Conservation (phyloP, 2,329 filamentous ascomycete species). For the Zasmidium citrigriseum region DNA sequence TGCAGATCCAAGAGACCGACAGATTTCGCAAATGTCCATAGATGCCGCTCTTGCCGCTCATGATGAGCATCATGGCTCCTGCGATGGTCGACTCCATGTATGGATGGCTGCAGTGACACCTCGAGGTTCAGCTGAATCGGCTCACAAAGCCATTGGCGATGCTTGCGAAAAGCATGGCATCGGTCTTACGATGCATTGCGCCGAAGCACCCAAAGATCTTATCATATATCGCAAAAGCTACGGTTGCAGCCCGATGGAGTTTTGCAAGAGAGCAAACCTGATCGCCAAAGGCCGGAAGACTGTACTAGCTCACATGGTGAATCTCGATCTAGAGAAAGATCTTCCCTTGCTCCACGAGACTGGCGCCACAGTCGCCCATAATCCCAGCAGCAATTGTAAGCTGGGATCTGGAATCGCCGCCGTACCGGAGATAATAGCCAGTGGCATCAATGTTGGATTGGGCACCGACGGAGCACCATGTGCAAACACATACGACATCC, state of each 20-base stretch:
- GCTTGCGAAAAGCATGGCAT: conserved; percentile 35
- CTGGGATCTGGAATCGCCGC: conserved; percentile 53
- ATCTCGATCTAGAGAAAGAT: conserved; percentile 47
- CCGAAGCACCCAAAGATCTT: conserved; percentile 31
- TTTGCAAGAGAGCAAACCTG: conserved; percentile 32
- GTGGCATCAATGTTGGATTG: conserved; percentile 49
- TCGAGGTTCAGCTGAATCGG: background rate
- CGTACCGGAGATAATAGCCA: conserved; percentile 46
- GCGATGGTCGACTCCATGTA: background rate
- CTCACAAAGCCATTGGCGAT: background rate
- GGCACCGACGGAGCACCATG: conserved; percentile 58
- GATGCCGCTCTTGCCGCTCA: conserved; percentile 1
- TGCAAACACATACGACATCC: conserved; percentile 54
- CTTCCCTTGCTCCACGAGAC: conserved; percentile 42
- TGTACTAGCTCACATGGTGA: conserved; percentile 55
- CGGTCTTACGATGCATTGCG: conserved; percentile 35
- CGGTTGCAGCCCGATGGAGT: conserved; percentile 45
- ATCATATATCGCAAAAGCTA: conserved; percentile 34
- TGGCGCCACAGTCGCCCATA: conserved; percentile 51
- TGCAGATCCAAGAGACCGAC: conserved; percentile 5
- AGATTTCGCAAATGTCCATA: conserved; percentile 3
- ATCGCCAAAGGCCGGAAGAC: conserved; percentile 39
- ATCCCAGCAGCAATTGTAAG: conserved; percentile 54
- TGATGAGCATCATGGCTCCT: background rate
- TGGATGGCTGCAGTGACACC: conserved; percentile 8